A percentile compares a stretch with the other conserved stretches of the same genome.
phyloP scores from a whole-genome alignment of 176 grass and related monocot genomes.

The Eragrostis curvula region DNA sequence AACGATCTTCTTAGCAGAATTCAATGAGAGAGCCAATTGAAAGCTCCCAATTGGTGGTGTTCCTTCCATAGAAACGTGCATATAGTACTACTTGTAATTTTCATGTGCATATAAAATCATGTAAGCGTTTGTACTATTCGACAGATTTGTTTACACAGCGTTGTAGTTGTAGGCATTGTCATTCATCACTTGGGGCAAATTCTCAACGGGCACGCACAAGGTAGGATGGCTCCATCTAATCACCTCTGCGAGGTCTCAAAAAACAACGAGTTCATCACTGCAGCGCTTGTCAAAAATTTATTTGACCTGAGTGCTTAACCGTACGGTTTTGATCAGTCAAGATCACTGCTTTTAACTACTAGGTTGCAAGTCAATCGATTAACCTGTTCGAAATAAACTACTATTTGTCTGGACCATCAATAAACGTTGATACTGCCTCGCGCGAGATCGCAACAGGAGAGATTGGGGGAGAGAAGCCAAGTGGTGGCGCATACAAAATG shows the following conservation, averaged over 20 bases:
- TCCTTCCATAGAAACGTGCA: not conserved
- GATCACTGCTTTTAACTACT: not conserved
- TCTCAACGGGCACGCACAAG: not conserved
- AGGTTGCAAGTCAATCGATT: not conserved
- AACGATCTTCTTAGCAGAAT: not conserved
- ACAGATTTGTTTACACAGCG: not conserved
- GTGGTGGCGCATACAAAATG: constrained; percentile 18
- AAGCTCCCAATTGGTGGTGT: not conserved
- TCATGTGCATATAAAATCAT: not conserved
- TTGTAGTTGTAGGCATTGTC: not conserved
- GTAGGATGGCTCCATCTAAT: not conserved
- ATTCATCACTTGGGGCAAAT: not conserved
- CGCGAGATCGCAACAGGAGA: not conserved
- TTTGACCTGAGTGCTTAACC: not conserved
- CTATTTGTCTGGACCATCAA: not conserved
- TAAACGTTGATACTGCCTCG: not conserved
- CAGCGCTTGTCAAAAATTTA: not conserved
- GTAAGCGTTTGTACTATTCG: not conserved
- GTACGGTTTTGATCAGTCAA: not conserved
- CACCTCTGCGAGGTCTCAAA: not conserved
- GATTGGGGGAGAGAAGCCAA: not conserved
- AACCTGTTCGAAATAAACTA: not conserved
- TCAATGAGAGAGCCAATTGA: not conserved
- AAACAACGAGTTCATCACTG: not conserved
- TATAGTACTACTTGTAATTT: not conserved